These are phyloP conservation scores for Aspergillus leporis DNA, from an alignment of 495 filamentous ascomycete species.

Conservation along the genomic window DNA sequence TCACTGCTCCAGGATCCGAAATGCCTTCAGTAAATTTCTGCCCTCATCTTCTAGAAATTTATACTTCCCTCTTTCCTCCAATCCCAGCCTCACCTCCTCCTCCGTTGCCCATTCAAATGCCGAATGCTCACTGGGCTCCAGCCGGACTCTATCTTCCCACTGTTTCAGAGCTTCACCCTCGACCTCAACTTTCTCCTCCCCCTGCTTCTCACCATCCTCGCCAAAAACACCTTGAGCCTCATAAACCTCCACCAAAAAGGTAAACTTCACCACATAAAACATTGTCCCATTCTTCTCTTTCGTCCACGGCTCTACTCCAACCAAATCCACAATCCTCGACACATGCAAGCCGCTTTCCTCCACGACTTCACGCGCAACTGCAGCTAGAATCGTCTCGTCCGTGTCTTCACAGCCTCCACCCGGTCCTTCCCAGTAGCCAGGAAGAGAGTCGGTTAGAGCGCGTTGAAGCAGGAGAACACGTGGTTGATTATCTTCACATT, in stretches of 20 bases:
- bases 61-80: constrained; percentile 23
- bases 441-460: constrained; percentile 42
- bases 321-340: constrained; percentile 42
- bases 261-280: not conserved
- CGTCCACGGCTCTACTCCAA: constrained; percentile 36
- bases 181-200: not conserved
- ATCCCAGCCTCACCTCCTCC: constrained; percentile 32
- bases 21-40: constrained; percentile 15
- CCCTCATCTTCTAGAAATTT: constrained; percentile 20
- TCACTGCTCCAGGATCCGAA: not conserved
- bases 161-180: not conserved
- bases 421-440: constrained; percentile 58
- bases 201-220: not conserved
- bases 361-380: constrained; percentile 53
- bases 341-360: constrained; percentile 61
- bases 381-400: constrained; percentile 49
- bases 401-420: constrained; percentile 51
- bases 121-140: constrained; percentile 48
- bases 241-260: constrained; percentile 34
- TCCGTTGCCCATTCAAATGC: constrained; percentile 46
- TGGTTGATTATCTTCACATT: not conserved
- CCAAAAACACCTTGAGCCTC: constrained; percentile 16
- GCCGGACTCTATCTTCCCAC: constrained; percentile 31
- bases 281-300: constrained; percentile 9
- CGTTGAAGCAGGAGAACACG: constrained; percentile 56